phyloP scores from a whole-genome alignment of 345 rosid genomes.

The Syzygium oleosum region DNA sequence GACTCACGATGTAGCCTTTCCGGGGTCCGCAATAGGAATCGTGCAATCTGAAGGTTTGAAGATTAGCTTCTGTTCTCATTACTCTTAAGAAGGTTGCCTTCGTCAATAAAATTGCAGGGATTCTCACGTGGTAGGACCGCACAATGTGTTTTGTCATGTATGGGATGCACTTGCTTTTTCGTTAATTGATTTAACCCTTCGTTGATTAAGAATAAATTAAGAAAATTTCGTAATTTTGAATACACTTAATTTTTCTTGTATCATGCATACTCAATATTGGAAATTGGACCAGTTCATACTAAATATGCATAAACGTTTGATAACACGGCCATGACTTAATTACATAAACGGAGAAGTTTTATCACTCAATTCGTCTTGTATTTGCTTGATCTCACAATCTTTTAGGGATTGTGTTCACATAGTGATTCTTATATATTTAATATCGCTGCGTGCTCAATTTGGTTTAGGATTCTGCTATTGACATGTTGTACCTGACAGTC shows the following conservation, averaged over 20 bases:
- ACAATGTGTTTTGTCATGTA: not conserved
- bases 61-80: no score
- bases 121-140: not conserved
- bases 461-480: not conserved
- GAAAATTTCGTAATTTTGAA: not conserved
- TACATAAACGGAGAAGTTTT: not conserved
- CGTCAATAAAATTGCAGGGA: not conserved
- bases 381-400: not conserved
- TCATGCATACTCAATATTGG: not conserved
- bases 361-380: accelerated
- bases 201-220: not conserved
- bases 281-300: not conserved
- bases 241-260: not conserved
- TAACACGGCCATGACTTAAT: not conserved
- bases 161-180: not conserved
- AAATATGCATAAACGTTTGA: not conserved
- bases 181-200: not conserved
- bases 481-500: not conserved
- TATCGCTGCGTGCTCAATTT: accelerated
- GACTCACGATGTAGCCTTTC: not conserved
- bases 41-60: no score
- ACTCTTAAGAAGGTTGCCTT: no score
- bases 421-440: not conserved
- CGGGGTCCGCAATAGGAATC: no score
- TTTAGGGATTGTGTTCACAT: not conserved